These are phyloP conservation scores for Sporothrix phasma DNA, from an alignment of 2,329 filamentous ascomycete genomes.

Conservation along the genomic window DNA sequence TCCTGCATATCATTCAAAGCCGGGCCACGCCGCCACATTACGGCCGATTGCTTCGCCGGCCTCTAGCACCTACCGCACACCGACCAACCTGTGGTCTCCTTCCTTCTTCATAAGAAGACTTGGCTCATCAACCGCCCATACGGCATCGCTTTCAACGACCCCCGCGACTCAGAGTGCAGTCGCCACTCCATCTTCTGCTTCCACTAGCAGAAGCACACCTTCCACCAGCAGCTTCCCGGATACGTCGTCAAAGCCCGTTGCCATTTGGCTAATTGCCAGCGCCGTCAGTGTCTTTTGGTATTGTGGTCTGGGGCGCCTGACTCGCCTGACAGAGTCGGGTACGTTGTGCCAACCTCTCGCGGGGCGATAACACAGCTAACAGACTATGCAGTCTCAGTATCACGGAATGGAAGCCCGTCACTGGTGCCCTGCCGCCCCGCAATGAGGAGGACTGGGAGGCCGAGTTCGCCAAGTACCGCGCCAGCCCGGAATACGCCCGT, in stretches of 20 bases:
- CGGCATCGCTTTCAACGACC: slow-evolving; percentile 8
- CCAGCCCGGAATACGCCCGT: slow-evolving; percentile 83
- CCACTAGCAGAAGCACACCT: slow-evolving; percentile 19
- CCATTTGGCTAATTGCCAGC: slow-evolving; percentile 86
- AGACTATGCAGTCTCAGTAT: slow-evolving; percentile 56
- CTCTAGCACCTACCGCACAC: not conserved
- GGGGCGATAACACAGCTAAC: not conserved
- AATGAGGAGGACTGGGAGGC: slow-evolving; percentile 74
- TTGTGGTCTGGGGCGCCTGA: slow-evolving; percentile 90
- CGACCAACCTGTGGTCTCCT: not conserved
- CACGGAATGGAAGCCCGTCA: slow-evolving; percentile 97
- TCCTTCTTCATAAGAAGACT: not conserved
- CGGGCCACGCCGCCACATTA: not conserved
- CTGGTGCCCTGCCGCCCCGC: slow-evolving; percentile 77
- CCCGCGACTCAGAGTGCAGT: slow-evolving; percentile 13
- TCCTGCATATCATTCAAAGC: not conserved
- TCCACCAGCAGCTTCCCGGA: slow-evolving; percentile 39
- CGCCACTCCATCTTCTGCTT: slow-evolving; percentile 14
- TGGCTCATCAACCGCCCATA: not conserved
- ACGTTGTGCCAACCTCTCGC: slow-evolving; percentile 24
- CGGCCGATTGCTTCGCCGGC: not conserved
- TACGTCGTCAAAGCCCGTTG: slow-evolving; percentile 65
- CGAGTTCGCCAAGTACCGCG: slow-evolving; percentile 86
- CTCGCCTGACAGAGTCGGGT: slow-evolving; percentile 95
- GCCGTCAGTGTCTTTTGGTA: slow-evolving; percentile 91